Conservation (phyloP, 768 basidiomycete genomes). For the Amanita inopinata region DNA sequence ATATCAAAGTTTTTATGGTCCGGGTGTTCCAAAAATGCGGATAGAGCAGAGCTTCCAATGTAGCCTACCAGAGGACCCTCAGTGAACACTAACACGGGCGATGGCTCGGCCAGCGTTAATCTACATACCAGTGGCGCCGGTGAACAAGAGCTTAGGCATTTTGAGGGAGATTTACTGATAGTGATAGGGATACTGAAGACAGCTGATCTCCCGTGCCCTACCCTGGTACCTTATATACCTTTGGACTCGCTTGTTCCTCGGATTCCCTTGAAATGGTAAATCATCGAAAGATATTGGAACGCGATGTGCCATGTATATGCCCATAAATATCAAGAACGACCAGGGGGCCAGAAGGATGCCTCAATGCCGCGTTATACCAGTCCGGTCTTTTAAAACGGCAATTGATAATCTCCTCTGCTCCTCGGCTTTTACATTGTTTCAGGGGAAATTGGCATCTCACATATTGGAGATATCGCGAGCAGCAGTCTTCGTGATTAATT, state of each 20-base stretch:
- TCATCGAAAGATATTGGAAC: background rate
- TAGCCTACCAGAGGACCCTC: constrained; percentile 25
- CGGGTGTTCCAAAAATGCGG: constrained; percentile 30
- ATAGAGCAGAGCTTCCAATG: constrained; percentile 37
- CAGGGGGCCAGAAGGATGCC: too few species aligned
- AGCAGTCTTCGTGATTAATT: too few species aligned
- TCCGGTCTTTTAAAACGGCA: too few species aligned
- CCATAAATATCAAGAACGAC: too few species aligned
- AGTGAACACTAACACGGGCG: background rate
- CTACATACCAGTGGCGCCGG: constrained; percentile 34
- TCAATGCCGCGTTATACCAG: too few species aligned
- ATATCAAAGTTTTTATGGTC: constrained; percentile 27
- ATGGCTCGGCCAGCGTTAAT: too few species aligned
- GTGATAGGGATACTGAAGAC: background rate
- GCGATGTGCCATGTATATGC: too few species aligned
- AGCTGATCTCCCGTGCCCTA: background rate
- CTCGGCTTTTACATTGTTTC: too few species aligned
- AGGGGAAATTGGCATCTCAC: too few species aligned
- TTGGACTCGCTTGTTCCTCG: background rate
- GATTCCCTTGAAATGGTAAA: background rate
- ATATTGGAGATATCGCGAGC: too few species aligned
- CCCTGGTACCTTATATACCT: background rate
- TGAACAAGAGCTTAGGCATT: constrained; percentile 25
- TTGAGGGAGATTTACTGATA: background rate
- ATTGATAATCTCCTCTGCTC: too few species aligned